A percentile compares a stretch with the other conserved stretches of the same genome.
These are phyloP conservation scores for Diaporthe batatas DNA, from an alignment of 2,329 filamentous ascomycete species.

Conservation along the genomic window DNA sequence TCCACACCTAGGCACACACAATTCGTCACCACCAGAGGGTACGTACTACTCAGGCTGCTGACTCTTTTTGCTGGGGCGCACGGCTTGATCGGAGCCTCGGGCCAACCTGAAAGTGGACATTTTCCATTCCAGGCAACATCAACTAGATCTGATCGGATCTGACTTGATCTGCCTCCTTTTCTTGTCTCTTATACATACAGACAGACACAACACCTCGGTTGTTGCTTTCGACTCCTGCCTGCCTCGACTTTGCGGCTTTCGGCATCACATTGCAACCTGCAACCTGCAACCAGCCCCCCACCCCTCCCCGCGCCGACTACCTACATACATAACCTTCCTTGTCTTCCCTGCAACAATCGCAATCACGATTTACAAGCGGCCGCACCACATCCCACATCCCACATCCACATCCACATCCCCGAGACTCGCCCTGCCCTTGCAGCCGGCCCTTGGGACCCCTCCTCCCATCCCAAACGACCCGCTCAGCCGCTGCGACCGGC, in stretches of 20 bases:
- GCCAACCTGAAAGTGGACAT: constrained; percentile 12
- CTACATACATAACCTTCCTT: constrained; percentile 20
- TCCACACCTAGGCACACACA: no score
- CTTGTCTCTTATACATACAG: background rate
- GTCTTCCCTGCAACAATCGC: constrained; percentile 24
- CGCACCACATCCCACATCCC: background rate
- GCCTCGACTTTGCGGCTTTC: constrained; percentile 23
- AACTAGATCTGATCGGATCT: constrained; percentile 12
- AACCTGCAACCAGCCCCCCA: background rate
- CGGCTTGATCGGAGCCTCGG: constrained; percentile 1
- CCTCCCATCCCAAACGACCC: background rate
- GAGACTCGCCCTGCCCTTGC: constrained; percentile 34
- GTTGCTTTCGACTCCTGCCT: background rate
- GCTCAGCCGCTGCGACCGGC: constrained; percentile 9
- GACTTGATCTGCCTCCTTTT: background rate
- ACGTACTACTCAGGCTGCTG: background rate
- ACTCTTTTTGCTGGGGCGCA: constrained; percentile 18
- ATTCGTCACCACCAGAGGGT: constrained; percentile 18
- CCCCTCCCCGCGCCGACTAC: background rate
- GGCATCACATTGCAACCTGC: constrained; percentile 1
- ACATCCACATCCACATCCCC: constrained; percentile 4
- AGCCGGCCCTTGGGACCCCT: constrained; percentile 4
- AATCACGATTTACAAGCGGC: background rate
- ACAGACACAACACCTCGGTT: constrained; percentile 14
- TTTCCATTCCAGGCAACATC: constrained; percentile 27